Conservation (phyloP, 2,329 filamentous ascomycete genomes). For the Penicillium palitans region DNA sequence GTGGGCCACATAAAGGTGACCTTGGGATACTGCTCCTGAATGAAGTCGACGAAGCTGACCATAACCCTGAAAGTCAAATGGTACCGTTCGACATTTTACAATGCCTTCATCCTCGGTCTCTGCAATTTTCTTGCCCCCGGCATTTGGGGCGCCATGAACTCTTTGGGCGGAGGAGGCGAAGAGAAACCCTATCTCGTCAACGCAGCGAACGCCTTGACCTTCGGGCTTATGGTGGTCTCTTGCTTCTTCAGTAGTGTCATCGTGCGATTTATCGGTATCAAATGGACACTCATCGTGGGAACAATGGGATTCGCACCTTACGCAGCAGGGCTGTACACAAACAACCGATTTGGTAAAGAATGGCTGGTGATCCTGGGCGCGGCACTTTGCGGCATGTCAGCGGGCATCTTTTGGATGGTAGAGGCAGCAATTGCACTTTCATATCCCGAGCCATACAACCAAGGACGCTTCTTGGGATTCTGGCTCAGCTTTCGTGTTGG, state of each 20-base stretch:
- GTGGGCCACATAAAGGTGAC: constrained; percentile 16
- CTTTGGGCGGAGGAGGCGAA: constrained; percentile 67
- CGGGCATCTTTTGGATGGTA: constrained; percentile 73
- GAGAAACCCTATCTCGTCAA: constrained; percentile 67
- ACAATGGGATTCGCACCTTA: constrained; percentile 71
- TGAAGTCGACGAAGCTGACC: neutral
- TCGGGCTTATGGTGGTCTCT: constrained; percentile 70
- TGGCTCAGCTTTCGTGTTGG: constrained; percentile 65
- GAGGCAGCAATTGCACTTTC: constrained; percentile 72
- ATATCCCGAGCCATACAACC: constrained; percentile 70
- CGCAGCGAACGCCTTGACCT: constrained; percentile 68
- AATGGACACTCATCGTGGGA: constrained; percentile 68
- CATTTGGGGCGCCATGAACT: constrained; percentile 74
- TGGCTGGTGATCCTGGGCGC: constrained; percentile 71
- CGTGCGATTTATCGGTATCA: constrained; percentile 69
- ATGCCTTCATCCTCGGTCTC: constrained; percentile 68
- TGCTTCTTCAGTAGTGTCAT: constrained; percentile 66
- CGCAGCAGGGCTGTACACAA: constrained; percentile 69
- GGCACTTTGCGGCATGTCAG: constrained; percentile 67
- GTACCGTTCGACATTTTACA: constrained; percentile 72
- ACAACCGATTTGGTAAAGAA: constrained; percentile 67
- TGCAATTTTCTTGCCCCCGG: constrained; percentile 71
- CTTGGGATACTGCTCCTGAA: neutral
- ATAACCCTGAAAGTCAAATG: constrained; percentile 55
- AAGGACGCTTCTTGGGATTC: constrained; percentile 64